These are phyloP conservation scores for Ustilago vetiveriae DNA, from an alignment of 1,284 basidiomycete species.

Conservation along the genomic window DNA sequence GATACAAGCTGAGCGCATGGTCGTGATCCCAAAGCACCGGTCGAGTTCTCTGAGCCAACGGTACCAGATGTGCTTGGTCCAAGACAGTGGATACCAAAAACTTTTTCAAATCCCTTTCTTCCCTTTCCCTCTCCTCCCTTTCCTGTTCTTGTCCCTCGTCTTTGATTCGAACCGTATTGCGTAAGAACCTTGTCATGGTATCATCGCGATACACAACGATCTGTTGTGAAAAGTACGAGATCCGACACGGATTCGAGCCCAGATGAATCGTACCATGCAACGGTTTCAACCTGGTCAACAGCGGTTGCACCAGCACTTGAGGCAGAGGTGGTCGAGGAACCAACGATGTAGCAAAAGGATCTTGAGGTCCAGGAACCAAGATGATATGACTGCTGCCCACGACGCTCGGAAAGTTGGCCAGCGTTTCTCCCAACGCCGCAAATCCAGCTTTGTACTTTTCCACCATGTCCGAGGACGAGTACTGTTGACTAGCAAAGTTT, in stretches of 20 bases:
- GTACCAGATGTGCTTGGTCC: conserved; percentile 75
- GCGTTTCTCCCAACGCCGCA: conserved; percentile 78
- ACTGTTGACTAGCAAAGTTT: conserved; percentile 82
- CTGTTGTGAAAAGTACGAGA: conserved; percentile 95
- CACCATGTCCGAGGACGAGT: conserved; percentile 80
- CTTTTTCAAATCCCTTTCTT: conserved; percentile 42
- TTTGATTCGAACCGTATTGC: conserved; percentile 72
- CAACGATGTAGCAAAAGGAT: conserved; percentile 76
- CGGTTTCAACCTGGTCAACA: conserved; percentile 35
- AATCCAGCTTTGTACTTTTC: conserved; percentile 76
- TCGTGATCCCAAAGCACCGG: conserved; percentile 91
- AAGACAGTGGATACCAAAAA: conserved; percentile 65
- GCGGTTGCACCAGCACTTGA: conserved; percentile 74
- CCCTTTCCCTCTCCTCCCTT: conserved; percentile 54
- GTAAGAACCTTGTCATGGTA: conserved; percentile 89
- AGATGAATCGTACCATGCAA: conserved; percentile 69
- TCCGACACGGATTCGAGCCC: conserved; percentile 89
- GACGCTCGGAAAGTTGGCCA: conserved; percentile 81
- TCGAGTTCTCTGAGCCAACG: conserved; percentile 79
- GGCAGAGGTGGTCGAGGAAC: conserved; percentile 74
- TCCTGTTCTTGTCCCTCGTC: conserved; percentile 49
- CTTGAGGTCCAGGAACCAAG: conserved; percentile 90
- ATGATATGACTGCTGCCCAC: conserved; percentile 85
- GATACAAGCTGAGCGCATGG: conserved; percentile 90
- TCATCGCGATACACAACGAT: conserved; percentile 94